Base-by-base conservation (phyloP, 2,329 filamentous ascomycete genomes). In the Mariannaea elegans region DNA sequence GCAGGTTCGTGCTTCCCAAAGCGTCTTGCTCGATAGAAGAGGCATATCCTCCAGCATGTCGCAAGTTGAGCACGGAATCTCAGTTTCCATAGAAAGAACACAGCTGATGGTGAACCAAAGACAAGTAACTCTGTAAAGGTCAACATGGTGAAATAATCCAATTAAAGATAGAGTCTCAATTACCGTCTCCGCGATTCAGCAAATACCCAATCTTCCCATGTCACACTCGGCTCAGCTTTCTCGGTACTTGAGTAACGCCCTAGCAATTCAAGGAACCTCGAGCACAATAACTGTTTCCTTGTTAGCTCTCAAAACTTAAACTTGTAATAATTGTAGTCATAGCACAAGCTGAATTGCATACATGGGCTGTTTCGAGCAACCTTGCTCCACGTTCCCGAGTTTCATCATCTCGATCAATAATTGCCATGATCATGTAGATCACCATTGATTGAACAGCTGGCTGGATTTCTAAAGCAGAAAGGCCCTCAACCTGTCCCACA, bases 191-290 rank as follows among this genome's bases (percentile, higher is more conserved):
- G 64, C 0, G 73, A 72, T 46, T 75, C 73, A 0, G 70, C 69
- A 23, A 73, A 70, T 5, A 75, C 66, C 72, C 72, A 75, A 7
- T 69, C 65, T 46, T 73, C 60, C 73, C 72, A 75, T 2, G 60
- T 66, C 3, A 13, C 29, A 6, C 67, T 68, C 2, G 65, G 61
- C 8, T 64, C 38, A 1, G 38, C 44, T 2, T 41, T 3, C 13
- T 74, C 70, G 0, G 68, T 62, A 5, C 41, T 51, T 1, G 64
- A 61, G 13, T 61, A 72, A 2, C 8, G 55, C 0, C 56, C 61
- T 0, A 58, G 16, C 3, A 65, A 41, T 0, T 48, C 24, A 0
- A 65, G 56, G 7, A 71, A 64, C 4, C 58, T 58, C 2, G 24
- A 36, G 2, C 59, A 63, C 1, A 72, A 46, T 0, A 61, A 16